Conservation (phyloP, 176 grass and related monocot genomes). For the Thalia dealbata region DNA sequence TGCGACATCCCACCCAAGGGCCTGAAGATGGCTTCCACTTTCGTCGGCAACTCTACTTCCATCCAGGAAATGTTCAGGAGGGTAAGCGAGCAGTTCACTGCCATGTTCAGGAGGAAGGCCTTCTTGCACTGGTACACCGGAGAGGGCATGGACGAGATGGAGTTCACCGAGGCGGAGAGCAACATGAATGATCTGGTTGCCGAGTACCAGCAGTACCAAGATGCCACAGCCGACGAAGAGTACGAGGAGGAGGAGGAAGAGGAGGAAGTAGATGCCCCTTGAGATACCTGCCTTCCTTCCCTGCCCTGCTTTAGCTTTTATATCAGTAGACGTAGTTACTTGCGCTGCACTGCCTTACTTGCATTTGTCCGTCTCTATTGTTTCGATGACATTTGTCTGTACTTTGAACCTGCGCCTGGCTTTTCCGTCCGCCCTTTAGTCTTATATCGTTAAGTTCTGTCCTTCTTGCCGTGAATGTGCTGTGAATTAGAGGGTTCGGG, state of each 20-base stretch:
- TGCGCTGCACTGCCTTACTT: too few species aligned
- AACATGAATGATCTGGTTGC: slow-evolving; percentile 17
- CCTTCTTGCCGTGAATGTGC: too few species aligned
- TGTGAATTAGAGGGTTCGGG: too few species aligned
- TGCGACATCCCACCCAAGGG: slow-evolving; percentile 15
- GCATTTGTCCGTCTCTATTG: too few species aligned
- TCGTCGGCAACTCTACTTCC: slow-evolving; percentile 8
- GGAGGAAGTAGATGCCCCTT: not conserved
- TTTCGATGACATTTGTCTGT: too few species aligned
- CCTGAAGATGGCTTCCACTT: slow-evolving; percentile 15
- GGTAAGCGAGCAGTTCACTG: slow-evolving; percentile 10
- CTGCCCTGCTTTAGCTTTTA: too few species aligned
- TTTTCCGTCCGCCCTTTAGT: too few species aligned
- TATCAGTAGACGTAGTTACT: too few species aligned
- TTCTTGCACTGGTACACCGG: slow-evolving; percentile 17
- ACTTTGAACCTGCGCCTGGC: too few species aligned
- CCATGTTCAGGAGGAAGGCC: slow-evolving; percentile 15
- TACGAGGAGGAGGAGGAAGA: slow-evolving; percentile 6
- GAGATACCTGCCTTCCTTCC: too few species aligned
- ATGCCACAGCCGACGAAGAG: slow-evolving; percentile 4
- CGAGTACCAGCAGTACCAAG: slow-evolving; percentile 13
- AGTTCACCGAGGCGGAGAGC: slow-evolving; percentile 9
- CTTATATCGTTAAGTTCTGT: too few species aligned
- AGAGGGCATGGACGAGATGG: slow-evolving; percentile 14
- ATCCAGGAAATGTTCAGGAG: slow-evolving; percentile 16